A percentile compares a stretch with the other conserved stretches of the same genome.
These are phyloP conservation scores for Phytomonas francai DNA, from an alignment of 208 protist species.

Conservation along the genomic window DNA sequence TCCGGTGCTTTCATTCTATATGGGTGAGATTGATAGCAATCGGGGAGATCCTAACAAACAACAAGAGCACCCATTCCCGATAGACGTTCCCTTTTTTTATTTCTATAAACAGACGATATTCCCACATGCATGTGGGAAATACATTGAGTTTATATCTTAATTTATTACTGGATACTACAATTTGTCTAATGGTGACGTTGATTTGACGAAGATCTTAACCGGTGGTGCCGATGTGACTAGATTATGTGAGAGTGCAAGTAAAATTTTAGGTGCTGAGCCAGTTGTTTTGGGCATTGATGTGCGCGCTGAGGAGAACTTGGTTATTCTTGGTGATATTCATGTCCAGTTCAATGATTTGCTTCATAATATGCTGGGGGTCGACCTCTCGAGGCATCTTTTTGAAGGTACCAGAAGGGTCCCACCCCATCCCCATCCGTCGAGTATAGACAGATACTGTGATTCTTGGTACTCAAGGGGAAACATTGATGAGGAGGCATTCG, in stretches of 20 bases:
- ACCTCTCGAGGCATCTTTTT: conserved; percentile 42
- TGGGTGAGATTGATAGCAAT: no score
- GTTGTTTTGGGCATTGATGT: conserved; percentile 50
- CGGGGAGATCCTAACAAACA: no score
- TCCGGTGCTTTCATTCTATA: no score
- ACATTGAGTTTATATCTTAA: conserved; percentile 51
- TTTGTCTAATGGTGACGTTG: conserved; percentile 24
- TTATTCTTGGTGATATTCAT: conserved; percentile 85
- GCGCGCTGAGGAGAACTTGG: conserved; percentile 31
- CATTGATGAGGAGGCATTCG: no score
- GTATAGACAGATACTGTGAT: no score
- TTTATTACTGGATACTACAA: conserved; percentile 50
- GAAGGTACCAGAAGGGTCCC: no score
- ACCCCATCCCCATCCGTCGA: no score
- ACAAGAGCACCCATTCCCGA: no score
- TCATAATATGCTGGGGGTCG: conserved; percentile 45
- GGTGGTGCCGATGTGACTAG: conserved; percentile 34
- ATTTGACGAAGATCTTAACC: conserved; percentile 52
- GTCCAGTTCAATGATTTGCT: conserved; percentile 80
- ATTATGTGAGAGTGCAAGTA: conserved; percentile 48
- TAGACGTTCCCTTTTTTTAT: conserved; percentile 46
- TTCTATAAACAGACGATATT: conserved; percentile 49
- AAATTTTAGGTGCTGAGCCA: conserved; percentile 32
- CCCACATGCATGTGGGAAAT: conserved; percentile 41
- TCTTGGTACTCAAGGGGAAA: no score